Evolutionary conservation across 192 early-diverging fungal genomes (phyloP), one percentile per base, ranked within the genome.

Genomic region (Coemansia sp.): DNA sequence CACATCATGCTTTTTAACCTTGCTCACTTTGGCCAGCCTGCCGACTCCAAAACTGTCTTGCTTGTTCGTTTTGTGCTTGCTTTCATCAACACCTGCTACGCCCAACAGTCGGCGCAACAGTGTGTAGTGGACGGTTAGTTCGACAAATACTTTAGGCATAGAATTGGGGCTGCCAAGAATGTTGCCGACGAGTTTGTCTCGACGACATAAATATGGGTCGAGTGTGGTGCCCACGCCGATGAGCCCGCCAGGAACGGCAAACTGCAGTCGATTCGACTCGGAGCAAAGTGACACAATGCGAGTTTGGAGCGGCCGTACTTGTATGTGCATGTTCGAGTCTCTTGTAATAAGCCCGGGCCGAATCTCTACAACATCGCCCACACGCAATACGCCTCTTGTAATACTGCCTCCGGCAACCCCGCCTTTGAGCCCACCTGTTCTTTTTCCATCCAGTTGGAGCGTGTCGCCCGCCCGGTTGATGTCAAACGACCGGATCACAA

Each of bases 401-500:
- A 49, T 49, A 19, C 47, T 49, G 19, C 47, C 47, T 1, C 47
- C 47, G 17, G 47, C 47, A 4, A 49, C n/a, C 1, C 47, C 47
- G 2, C 47, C 47, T 17, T 49, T 49, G 2, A 49, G 47, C 2
- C 12, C 41, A 43, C 12, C 2, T 1, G 2, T 3, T 1, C 12
- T 0, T 14, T 43, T 43, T 43, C 41, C 12, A 15, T 1, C 2
- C 5, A 17, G n/a, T 21, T 49, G 2, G 3, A 17, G 11, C 14
- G 29, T 32, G 47, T 21, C 17, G 12, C 96, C 95, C 41, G 96
- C 94, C 72, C 96, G 94, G 86, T 98, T 98, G 67, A 98, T 92
- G 76, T 98, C 94, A 58, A 98, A 98, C 25, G 91, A 93, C 75
- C 95, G 92, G 74, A 98, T 98, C 62, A 98, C 94, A 73, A 96